phyloP scores from a whole-genome alignment of 1,284 basidiomycete species.

The Fomitiporia mediterranea region DNA sequence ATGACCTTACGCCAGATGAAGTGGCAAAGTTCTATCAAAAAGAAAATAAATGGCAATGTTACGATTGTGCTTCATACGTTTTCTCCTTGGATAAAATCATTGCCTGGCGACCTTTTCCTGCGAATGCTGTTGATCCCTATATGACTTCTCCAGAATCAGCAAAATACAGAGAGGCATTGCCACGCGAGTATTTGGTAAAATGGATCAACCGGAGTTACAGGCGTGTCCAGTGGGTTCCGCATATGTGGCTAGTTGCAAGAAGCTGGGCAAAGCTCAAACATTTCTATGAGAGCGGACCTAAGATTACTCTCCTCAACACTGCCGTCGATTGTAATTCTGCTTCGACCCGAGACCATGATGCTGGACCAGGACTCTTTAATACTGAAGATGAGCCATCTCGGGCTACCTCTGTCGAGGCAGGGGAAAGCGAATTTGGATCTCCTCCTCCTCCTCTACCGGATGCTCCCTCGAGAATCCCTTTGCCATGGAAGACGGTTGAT shows the following conservation, averaged over 20 bases:
- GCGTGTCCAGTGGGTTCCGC: slow-evolving; percentile 82
- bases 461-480: slow-evolving; percentile 69
- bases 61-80: slow-evolving; percentile 72
- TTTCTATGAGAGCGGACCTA: slow-evolving; percentile 69
- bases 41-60: slow-evolving; percentile 67
- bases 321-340: slow-evolving; percentile 23
- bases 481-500: slow-evolving; percentile 73
- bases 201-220: slow-evolving; percentile 76
- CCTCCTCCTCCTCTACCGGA: slow-evolving; percentile 37
- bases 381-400: slow-evolving; percentile 36
- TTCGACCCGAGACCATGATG: slow-evolving; percentile 26
- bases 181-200: slow-evolving; percentile 88
- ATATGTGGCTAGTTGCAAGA: slow-evolving; percentile 78
- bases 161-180: slow-evolving; percentile 56
- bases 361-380: slow-evolving; percentile 29
- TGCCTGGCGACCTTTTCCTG: slow-evolving; percentile 82
- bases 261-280: slow-evolving; percentile 61
- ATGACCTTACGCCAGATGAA: slow-evolving; percentile 34
- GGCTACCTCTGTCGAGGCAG: slow-evolving; percentile 28
- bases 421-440: too few relatives aligned
- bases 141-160: slow-evolving; percentile 39
- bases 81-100: slow-evolving; percentile 81
- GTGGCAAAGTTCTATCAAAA: slow-evolving; percentile 64
- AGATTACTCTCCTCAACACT: slow-evolving; percentile 57
- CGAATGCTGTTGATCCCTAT: slow-evolving; percentile 50